Percentiles rank a stretch among this genome's conserved stretches.
phyloP scores from a whole-genome alignment of 2,329 filamentous ascomycete species.

The Bisporella sp. region DNA sequence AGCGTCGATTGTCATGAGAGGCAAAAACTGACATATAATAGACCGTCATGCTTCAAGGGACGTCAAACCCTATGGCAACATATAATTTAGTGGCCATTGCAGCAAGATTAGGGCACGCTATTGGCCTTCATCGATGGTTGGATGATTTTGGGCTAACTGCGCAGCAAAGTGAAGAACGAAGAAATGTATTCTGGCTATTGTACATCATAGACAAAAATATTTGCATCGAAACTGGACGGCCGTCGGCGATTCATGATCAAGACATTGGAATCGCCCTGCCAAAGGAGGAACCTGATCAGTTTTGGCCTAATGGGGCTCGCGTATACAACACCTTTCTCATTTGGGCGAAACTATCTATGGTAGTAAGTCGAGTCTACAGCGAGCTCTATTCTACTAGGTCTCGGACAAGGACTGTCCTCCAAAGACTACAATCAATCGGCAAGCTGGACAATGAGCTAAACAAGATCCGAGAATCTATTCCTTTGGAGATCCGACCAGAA shows the following conservation, averaged over 20 bases:
- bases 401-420: slow-evolving; percentile 15
- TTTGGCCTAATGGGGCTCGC: neutral
- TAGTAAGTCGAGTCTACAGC: slow-evolving; percentile 17
- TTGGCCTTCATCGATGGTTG: slow-evolving; percentile 18
- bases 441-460: slow-evolving; percentile 19
- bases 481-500: slow-evolving; percentile 19
- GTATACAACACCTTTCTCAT: slow-evolving; percentile 14
- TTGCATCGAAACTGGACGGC: slow-evolving; percentile 4
- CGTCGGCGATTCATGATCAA: slow-evolving; percentile 10
- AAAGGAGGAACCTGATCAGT: neutral
- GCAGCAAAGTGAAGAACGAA: slow-evolving; percentile 5
- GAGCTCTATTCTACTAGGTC: slow-evolving; percentile 20
- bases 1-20: neutral
- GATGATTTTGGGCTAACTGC: slow-evolving; percentile 10
- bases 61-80: slow-evolving; percentile 14
- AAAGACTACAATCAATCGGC: slow-evolving; percentile 15
- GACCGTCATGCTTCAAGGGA: slow-evolving; percentile 9
- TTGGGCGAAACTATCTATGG: slow-evolving; percentile 13
- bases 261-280: slow-evolving; percentile 7
- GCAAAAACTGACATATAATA: slow-evolving; percentile 1
- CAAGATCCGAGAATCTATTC: slow-evolving; percentile 16
- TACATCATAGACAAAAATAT: slow-evolving; percentile 7
- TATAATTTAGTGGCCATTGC: slow-evolving; percentile 14
- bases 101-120: slow-evolving; percentile 11
- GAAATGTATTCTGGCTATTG: slow-evolving; percentile 13